Evolutionary conservation across 371 early-diverging fungal genomes (phyloP), one percentile per base, ranked within the genome.

Genomic region (Parasitella parasitica): DNA sequence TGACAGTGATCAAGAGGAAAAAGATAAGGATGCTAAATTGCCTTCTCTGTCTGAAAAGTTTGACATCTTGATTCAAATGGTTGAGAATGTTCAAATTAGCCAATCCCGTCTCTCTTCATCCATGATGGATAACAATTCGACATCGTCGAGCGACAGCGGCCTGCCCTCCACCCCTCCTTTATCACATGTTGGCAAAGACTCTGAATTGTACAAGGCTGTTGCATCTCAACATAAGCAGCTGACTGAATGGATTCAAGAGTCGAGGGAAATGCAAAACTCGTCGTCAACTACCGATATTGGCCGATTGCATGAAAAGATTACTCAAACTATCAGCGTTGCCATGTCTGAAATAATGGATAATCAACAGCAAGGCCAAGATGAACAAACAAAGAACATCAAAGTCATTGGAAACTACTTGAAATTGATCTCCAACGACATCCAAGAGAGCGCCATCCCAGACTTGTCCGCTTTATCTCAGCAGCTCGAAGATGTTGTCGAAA

Each of bases 381-480:
- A 79, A n/a, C 69, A 73, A 38, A 67, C 61, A 1, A 71, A 74
- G 52, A 71, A 73, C 24, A 64, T 76, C 34, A 71, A 73, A 30
- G 68, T 69, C 13, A 71, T 76, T 50, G 76, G 69, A 0, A 74
- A 79, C 18, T 64, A 71, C 3, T 54, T 79, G 46, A 71, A 79
- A 48, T 55, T 76, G 26, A 69, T 79, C 6, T 62, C 72, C 5
- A 62, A 66, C 27, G 72, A 74, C 54, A 69, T 79, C n/a, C 72
- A 76, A 48, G 64, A 65, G 8, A 72, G 69, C 12, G 57, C 67
- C 1, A 69, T 79, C 39, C 73, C 79, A 3, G 77, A 76, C 43
- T 39, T 75, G 7, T 64, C 75, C 8, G 69, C 61, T 8, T 50
- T 73, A 9, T 60, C 73, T 28, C 63, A 72, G 20, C 79, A 73